These are phyloP conservation scores for Stentor coeruleus DNA, from an alignment of 73 alveolate species.

Conservation along the genomic window DNA sequence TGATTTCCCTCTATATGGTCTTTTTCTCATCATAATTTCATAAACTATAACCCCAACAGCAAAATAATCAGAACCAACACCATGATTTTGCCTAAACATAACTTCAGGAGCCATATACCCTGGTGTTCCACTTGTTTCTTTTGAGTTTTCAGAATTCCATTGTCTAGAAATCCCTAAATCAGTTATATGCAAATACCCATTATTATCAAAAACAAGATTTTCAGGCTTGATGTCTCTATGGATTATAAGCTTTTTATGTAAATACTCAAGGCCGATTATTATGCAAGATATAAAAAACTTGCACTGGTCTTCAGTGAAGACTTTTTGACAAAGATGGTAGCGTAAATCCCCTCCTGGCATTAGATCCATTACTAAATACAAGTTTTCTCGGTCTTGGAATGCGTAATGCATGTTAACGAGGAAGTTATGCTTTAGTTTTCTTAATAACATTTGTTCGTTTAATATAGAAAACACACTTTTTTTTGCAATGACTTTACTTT, in stretches of 20 bases:
- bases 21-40: conserved; percentile 64
- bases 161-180: conserved; percentile 88
- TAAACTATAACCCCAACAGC: conserved; percentile 80
- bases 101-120: conserved; percentile 75
- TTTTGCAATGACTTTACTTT: conserved; percentile 70
- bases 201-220: conserved; percentile 62
- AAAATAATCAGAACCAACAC: conserved; percentile 71
- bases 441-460: conserved; percentile 66
- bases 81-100: conserved; percentile 77
- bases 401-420: conserved; percentile 82
- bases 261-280: conserved; percentile 62
- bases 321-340: conserved; percentile 69
- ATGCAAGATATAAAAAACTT: conserved; percentile 68
- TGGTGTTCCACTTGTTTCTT: neutral
- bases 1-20: conserved; percentile 89
- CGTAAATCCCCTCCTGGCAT: conserved; percentile 84
- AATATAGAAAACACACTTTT: conserved; percentile 73
- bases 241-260: conserved; percentile 17
- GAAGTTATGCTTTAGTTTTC: conserved; percentile 60
- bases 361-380: conserved; percentile 78
- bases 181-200: conserved; percentile 76
- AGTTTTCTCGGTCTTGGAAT: conserved; percentile 76
- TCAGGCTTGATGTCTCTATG: conserved; percentile 10
- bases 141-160: conserved; percentile 74
- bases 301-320: too few species aligned